phyloP scores from a whole-genome alignment of 2,329 filamentous ascomycete genomes.

The Neopestalotiopsis sp. region DNA sequence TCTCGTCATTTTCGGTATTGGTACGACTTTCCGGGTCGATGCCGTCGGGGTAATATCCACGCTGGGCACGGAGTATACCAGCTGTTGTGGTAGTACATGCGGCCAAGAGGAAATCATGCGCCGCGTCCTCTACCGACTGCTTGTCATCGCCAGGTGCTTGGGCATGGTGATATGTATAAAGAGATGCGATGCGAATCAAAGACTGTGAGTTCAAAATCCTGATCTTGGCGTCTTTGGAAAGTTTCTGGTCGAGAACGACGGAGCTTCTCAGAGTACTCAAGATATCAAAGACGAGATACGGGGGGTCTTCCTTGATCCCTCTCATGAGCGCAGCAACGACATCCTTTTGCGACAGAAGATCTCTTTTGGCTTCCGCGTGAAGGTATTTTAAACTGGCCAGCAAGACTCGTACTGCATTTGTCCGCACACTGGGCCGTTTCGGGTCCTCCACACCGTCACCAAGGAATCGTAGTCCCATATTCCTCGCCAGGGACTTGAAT shows the following conservation, averaged over 20 bases:
- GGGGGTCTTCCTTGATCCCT: constrained; percentile 77
- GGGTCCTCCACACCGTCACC: constrained; percentile 67
- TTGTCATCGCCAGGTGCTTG: constrained; percentile 37
- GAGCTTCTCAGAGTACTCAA: constrained; percentile 72
- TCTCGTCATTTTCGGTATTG: constrained; percentile 48
- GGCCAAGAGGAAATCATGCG: constrained; percentile 76
- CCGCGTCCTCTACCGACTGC: constrained; percentile 65
- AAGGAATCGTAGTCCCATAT: constrained; percentile 73
- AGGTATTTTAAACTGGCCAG: constrained; percentile 81
- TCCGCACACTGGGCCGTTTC: constrained; percentile 78
- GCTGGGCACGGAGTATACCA: constrained; percentile 77
- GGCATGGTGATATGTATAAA: constrained; percentile 70
- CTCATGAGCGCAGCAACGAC: constrained; percentile 75
- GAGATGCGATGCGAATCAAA: constrained; percentile 72
- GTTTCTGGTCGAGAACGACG: constrained; percentile 75
- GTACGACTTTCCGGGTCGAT: constrained; percentile 57
- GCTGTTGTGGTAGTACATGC: constrained; percentile 76
- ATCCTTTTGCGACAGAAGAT: constrained; percentile 80
- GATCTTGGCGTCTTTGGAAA: constrained; percentile 77
- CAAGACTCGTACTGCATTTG: constrained; percentile 82
- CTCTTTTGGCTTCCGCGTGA: constrained; percentile 76
- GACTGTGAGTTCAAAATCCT: constrained; percentile 77
- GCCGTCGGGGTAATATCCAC: constrained; percentile 83
- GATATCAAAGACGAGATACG: constrained; percentile 76
- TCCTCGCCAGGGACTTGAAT: constrained; percentile 79